These are phyloP conservation scores for Carpinus fangiana DNA, from an alignment of 306 rosid genomes.

Conservation along the genomic window DNA sequence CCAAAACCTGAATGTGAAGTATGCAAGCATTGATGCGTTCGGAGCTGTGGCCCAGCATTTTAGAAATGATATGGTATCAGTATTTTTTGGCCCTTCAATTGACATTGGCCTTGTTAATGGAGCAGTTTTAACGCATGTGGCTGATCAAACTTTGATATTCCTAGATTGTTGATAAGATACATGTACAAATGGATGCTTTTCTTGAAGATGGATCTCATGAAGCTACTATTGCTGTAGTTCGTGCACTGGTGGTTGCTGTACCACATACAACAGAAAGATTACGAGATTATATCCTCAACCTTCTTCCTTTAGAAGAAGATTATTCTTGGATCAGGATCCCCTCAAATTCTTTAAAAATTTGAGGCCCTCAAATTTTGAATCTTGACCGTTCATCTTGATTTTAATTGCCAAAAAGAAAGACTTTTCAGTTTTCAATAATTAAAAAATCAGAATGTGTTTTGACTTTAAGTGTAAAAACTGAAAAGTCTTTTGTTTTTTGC, in stretches of 20 bases:
- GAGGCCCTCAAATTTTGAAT: no score
- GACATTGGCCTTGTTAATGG: constrained; percentile 23
- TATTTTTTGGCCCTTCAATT: constrained; percentile 30
- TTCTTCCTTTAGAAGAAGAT: constrained; percentile 8
- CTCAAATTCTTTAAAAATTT: no score
- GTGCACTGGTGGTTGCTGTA: constrained; percentile 86
- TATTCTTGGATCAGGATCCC: no score
- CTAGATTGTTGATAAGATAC: constrained; percentile 96
- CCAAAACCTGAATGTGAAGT: constrained; percentile 82
- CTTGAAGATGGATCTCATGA: constrained; percentile 99
- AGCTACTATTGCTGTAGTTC: constrained; percentile 88
- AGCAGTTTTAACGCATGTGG: constrained; percentile 16
- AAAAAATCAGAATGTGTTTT: no score
- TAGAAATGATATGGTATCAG: constrained; percentile 74
- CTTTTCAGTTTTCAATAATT: no score
- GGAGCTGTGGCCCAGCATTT: constrained; percentile 96
- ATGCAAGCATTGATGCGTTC: constrained; percentile 94
- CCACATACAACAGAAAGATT: constrained; percentile 89
- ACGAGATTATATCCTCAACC: constrained; percentile 91
- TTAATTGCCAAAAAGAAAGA: no score
- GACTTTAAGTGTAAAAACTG: no score
- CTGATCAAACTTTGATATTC: constrained; percentile 30
- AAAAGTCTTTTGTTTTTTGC: no score
- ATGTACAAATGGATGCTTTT: constrained; percentile 98
- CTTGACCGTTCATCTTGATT: no score